Evolutionary conservation across 2,329 filamentous ascomycete genomes (phyloP), one percentile per base, ranked within the genome.

Genomic region (Cladosporium sphaerospermum): DNA sequence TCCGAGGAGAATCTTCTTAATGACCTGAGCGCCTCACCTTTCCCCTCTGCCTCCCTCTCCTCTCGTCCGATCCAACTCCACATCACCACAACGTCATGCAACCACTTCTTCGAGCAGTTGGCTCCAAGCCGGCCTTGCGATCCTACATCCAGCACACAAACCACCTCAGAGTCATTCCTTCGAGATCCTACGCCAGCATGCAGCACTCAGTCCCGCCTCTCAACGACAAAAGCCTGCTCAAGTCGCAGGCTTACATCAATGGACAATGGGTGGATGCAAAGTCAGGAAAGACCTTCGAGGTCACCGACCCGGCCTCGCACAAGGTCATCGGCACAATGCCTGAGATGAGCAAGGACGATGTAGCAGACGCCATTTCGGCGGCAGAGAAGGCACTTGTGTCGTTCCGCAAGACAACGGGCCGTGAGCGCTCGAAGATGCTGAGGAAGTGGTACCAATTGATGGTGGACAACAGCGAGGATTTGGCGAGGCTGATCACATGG

Each of bases 241-340:
- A 95, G 75, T 82, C 85, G 62, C 81, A 91, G 67, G 74, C 83
- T 64, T 96, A 92, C 67, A 84, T 97, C 66, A 92, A 99, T 69
- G 93, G 93, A 65, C 81, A 95, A 79, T 99, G 91, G 88, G 81
- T 95, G 57, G 79, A 80, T 62, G 88, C 92, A 62, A 82, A 83
- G 65, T 95, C 89, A 1, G 89, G 89, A 67, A 84, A 95, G 79
- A 96, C 89, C 43, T 99, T 97, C 70, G 85, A 93, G 68, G 88
- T 96, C 56, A 78, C 62, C 84, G 90, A 99, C 69, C 93, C 93
- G 8, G 84, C 89, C 2, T 89, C 89, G 9, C 88, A 88, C 60
- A 80, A 86, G 61, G 71, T 87, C 37, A 91, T 97, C 62, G 90
- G 88, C 54, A 88, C 82, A 19, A 86, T 85, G 67, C 89, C 93